These are phyloP conservation scores for Alternaria triticimaculans DNA, from an alignment of 2,329 filamentous ascomycete genomes.

Conservation along the genomic window DNA sequence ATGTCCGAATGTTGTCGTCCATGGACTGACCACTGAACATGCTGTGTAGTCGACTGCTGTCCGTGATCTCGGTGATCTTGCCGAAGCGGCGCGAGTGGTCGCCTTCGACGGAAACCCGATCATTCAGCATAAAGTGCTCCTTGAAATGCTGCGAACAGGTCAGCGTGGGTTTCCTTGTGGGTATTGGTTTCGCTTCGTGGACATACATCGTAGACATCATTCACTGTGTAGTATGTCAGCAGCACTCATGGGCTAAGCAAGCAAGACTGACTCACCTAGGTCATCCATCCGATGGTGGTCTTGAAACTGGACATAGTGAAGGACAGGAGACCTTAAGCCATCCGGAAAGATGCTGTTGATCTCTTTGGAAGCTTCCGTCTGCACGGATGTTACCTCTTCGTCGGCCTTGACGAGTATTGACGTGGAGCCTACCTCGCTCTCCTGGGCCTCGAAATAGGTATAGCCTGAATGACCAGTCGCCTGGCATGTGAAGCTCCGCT, in stretches of 20 bases:
- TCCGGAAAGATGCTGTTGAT: slow-evolving; percentile 93
- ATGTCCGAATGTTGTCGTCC: slow-evolving; percentile 41
- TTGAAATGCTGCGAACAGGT: slow-evolving; percentile 39
- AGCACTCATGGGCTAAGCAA: slow-evolving; percentile 40
- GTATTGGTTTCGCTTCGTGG: neutral
- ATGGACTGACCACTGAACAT: slow-evolving; percentile 34
- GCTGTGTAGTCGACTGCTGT: slow-evolving; percentile 38
- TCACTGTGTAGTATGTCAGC: slow-evolving; percentile 22
- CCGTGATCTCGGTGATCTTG: slow-evolving; percentile 39
- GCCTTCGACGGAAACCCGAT: slow-evolving; percentile 44
- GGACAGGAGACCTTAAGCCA: slow-evolving; percentile 84
- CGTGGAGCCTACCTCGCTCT: slow-evolving; percentile 77
- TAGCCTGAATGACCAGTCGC: slow-evolving; percentile 92
- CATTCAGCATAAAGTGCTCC: slow-evolving; percentile 42
- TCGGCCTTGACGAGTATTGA: slow-evolving; percentile 30
- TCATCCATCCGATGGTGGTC: slow-evolving; percentile 82
- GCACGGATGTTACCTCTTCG: slow-evolving; percentile 39
- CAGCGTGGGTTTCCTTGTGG: slow-evolving; percentile 1
- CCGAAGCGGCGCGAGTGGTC: slow-evolving; percentile 39
- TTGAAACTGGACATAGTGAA: slow-evolving; percentile 90
- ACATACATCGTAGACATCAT: slow-evolving; percentile 17
- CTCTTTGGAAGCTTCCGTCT: slow-evolving; percentile 75
- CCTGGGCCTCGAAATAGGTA: slow-evolving; percentile 89
- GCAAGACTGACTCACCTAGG: slow-evolving; percentile 58
- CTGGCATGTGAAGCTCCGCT: slow-evolving; percentile 92